phyloP scores from a whole-genome alignment of 768 basidiomycete genomes.

The Boletus pseudo-olivaceus region DNA sequence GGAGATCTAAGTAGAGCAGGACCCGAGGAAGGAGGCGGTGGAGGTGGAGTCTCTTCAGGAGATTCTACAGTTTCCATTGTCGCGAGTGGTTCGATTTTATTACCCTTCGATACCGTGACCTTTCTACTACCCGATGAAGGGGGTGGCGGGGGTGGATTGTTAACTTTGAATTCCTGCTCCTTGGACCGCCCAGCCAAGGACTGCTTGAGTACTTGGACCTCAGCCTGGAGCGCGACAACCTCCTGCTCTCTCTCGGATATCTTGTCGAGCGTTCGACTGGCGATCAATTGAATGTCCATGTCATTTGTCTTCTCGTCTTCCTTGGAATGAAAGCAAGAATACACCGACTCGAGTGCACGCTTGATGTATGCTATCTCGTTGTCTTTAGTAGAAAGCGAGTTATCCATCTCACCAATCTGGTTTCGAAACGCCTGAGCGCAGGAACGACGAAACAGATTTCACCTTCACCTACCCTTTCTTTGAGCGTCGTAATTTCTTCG shows the following conservation, averaged over 20 bases:
- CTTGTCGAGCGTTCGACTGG: constrained; percentile 64
- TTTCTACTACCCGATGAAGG: constrained; percentile 34
- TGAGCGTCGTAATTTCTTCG: constrained; percentile 72
- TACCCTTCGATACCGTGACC: constrained; percentile 5
- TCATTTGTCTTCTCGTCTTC: constrained; percentile 46
- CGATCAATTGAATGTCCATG: constrained; percentile 66
- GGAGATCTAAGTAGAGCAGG: not conserved
- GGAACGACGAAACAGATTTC: not conserved
- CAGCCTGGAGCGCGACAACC: constrained; percentile 47
- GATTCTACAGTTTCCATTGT: constrained; percentile 10
- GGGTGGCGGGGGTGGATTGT: constrained; percentile 61
- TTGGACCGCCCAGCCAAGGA: constrained; percentile 49
- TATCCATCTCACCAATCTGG: constrained; percentile 56
- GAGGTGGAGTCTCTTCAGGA: constrained; percentile 12
- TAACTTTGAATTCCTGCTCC: constrained; percentile 71
- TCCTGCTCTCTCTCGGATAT: constrained; percentile 67
- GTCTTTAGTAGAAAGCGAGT: constrained; percentile 47
- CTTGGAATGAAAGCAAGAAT: constrained; percentile 66
- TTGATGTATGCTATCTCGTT: constrained; percentile 78
- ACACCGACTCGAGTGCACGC: constrained; percentile 84
- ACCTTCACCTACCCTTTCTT: constrained; percentile 52
- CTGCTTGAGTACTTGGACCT: constrained; percentile 49
- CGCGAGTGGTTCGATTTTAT: constrained; percentile 4
- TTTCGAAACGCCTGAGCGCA: not conserved
- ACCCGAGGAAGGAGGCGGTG: constrained; percentile 18